Percentiles rank a stretch among this genome's conserved stretches.
Evolutionary conservation across 2,329 filamentous ascomycete species (phyloP).

Genomic region (Colletotrichum caudatum): DNA sequence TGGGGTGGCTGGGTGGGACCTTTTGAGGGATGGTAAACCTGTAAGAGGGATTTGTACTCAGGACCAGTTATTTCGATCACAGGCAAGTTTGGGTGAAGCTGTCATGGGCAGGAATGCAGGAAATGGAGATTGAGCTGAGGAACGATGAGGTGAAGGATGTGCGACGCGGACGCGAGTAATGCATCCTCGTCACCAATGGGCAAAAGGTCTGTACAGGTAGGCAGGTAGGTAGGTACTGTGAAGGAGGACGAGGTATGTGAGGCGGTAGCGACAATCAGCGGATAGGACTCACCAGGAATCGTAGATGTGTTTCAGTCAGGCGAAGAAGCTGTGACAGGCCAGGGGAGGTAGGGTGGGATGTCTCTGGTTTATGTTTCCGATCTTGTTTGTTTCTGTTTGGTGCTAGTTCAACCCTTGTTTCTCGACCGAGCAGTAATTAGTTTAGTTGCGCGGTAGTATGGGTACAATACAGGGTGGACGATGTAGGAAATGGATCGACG

Average conservation of each 20-base stretch:
- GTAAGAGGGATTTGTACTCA: constrained; percentile 31
- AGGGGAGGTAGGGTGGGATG: constrained; percentile 9
- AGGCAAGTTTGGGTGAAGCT: background rate
- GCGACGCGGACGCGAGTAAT: background rate
- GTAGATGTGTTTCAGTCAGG: constrained; percentile 30
- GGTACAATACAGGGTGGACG: background rate
- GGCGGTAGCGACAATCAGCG: background rate
- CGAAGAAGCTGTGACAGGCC: background rate
- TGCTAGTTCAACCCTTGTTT: constrained; percentile 22
- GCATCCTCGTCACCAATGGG: background rate
- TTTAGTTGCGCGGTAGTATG: background rate
- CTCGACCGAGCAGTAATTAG: constrained; percentile 4
- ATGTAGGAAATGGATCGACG: background rate
- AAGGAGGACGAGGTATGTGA: background rate
- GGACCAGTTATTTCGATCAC: background rate
- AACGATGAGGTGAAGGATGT: background rate
- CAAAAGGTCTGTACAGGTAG: background rate
- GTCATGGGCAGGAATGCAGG: constrained; percentile 29
- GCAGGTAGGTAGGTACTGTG: background rate
- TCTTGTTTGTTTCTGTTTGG: constrained; percentile 20
- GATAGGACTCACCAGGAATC: constrained; percentile 30
- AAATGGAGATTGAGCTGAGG: background rate
- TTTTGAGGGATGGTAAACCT: constrained; percentile 11
- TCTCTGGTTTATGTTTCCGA: constrained; percentile 31
- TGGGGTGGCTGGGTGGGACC: constrained; percentile 22